A percentile compares a stretch with the other conserved stretches of the same genome.
Evolutionary conservation across 192 early-diverging fungal genomes (phyloP).

Genomic region (Oehlia diaphana): DNA sequence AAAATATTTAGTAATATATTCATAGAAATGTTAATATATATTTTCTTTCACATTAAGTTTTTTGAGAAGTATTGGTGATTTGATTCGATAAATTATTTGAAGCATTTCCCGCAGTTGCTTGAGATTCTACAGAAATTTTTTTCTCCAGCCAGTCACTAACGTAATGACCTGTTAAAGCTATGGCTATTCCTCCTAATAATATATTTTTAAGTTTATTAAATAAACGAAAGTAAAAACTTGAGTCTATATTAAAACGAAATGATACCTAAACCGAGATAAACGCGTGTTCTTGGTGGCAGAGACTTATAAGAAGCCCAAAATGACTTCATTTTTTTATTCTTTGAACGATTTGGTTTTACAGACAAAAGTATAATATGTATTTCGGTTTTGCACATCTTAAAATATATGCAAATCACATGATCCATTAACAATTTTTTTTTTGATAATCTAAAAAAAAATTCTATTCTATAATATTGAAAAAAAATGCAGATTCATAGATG

Average conservation of each 20-base stretch:
- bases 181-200: not conserved
- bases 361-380: too few species aligned
- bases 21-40: not conserved
- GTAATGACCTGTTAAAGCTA: not conserved
- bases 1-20: not conserved
- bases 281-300: conserved; percentile 10
- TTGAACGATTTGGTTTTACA: not conserved
- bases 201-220: not conserved
- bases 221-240: not conserved
- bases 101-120: not conserved
- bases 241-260: not conserved
- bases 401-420: too few species aligned
- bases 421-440: not conserved
- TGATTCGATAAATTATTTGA: not conserved
- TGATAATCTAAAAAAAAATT: not conserved
- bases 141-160: not conserved
- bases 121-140: not conserved
- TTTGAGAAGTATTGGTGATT: not conserved
- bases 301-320: conserved; percentile 29
- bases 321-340: conserved; percentile 12
- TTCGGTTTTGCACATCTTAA: too few species aligned
- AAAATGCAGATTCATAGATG: conserved; percentile 79
- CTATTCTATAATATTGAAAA: not conserved
- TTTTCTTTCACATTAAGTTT: not conserved
- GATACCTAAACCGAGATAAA: conserved; percentile 26